Percentiles rank a stretch among this genome's conserved stretches.
Evolutionary conservation across 257 asterid genomes (phyloP).

Genomic region (Fraxinus quadrangulata): DNA sequence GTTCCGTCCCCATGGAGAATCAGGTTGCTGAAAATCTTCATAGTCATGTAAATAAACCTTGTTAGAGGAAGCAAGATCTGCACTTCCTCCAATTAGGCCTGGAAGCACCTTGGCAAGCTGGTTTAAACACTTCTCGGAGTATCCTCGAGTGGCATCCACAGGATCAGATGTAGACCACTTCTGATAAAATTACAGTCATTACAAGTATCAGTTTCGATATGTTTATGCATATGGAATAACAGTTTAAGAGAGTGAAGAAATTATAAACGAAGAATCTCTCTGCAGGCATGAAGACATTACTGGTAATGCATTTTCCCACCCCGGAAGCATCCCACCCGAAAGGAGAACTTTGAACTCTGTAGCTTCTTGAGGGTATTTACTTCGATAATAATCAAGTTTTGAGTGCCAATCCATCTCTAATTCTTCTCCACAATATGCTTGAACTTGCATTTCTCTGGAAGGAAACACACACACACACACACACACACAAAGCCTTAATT

Average conservation of each 20-base stretch:
- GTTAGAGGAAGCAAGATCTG: conserved; percentile 60
- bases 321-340: conserved; percentile 45
- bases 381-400: conserved; percentile 39
- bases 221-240: background rate
- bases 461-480: background rate
- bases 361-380: conserved; percentile 52
- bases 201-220: background rate
- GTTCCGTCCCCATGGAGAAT: conserved; percentile 47
- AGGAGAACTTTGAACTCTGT: conserved; percentile 48
- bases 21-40: conserved; percentile 41
- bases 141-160: conserved; percentile 56
- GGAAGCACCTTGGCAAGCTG: conserved; percentile 54
- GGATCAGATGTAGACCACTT: conserved; percentile 47
- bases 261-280: background rate
- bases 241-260: background rate
- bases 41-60: conserved; percentile 39
- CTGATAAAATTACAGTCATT: conserved; percentile 27
- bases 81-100: conserved; percentile 64
- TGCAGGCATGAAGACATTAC: conserved; percentile 25
- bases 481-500: background rate
- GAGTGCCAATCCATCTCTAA: conserved; percentile 49
- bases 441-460: conserved; percentile 50
- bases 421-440: conserved; percentile 38
- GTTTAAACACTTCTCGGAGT: conserved; percentile 53
- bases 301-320: conserved; percentile 58